Evolutionary conservation across 768 basidiomycete genomes (phyloP).

Genomic region (Gymnopilus dilepis): DNA sequence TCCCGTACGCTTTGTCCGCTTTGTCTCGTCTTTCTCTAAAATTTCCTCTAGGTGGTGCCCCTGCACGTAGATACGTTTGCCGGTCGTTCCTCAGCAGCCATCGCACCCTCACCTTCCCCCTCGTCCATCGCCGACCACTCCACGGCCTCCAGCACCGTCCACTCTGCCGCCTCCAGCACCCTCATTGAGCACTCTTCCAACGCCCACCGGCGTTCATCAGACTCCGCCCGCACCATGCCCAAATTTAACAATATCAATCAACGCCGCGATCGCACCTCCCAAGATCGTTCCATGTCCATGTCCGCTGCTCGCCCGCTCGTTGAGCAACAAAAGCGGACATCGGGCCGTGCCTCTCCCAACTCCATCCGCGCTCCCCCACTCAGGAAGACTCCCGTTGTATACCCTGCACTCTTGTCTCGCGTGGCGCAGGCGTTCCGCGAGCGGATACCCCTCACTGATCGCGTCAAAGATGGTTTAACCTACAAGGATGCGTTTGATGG

Average conservation of each 20-base stretch:
- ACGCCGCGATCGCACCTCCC: conserved; percentile 62
- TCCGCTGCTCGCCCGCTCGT: conserved; percentile 63
- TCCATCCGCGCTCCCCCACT: conserved; percentile 42
- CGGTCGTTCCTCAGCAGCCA: conserved; percentile 46
- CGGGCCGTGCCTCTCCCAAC: conserved; percentile 47
- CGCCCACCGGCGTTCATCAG: conserved; percentile 65
- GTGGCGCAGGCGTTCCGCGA: conserved; percentile 94
- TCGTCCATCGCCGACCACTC: conserved; percentile 39
- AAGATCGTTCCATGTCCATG: conserved; percentile 81
- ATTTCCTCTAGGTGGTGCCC: conserved; percentile 42
- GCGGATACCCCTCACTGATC: conserved; percentile 76
- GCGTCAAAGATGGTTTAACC: conserved; percentile 92
- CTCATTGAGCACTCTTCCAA: conserved; percentile 40
- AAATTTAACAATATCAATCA: conserved; percentile 39
- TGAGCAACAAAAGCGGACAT: conserved; percentile 40
- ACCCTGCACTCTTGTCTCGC: conserved; percentile 94
- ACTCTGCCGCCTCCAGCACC: conserved; percentile 36
- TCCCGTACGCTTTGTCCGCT: conserved; percentile 28
- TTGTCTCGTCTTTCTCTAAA: conserved; percentile 14
- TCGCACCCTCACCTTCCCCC: conserved; percentile 37
- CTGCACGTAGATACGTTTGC: conserved; percentile 64
- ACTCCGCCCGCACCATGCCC: conserved; percentile 69
- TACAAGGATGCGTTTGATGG: conserved; percentile 98
- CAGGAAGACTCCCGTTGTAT: conserved; percentile 77
- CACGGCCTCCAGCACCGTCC: conserved; percentile 37